Conservation (phyloP, 768 basidiomycete genomes). For the Serendipita sp. region DNA sequence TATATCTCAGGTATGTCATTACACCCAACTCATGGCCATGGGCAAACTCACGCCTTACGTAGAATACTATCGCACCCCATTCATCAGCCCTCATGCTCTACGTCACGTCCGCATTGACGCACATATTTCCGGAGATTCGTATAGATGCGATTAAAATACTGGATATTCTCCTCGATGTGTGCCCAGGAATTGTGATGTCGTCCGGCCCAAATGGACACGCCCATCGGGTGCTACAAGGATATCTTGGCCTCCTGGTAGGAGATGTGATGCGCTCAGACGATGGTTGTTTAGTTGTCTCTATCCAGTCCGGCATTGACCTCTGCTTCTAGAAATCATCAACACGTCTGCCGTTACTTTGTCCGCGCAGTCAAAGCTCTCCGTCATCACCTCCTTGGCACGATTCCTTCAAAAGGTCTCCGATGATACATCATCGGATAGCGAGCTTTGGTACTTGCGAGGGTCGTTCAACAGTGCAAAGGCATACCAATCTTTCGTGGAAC, state of each 20-base stretch:
- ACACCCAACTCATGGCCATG: slow-evolving; percentile 4
- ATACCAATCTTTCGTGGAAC: slow-evolving; percentile 37
- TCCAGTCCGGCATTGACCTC: neutral
- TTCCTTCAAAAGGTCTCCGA: slow-evolving; percentile 41
- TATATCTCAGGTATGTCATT: slow-evolving; percentile 33
- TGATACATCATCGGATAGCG: slow-evolving; percentile 12
- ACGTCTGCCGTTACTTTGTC: slow-evolving; percentile 31
- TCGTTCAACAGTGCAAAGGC: slow-evolving; percentile 35
- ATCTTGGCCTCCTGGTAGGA: slow-evolving; percentile 60
- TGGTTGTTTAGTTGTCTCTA: slow-evolving; percentile 14
- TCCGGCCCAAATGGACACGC: slow-evolving; percentile 55
- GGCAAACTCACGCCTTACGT: neutral
- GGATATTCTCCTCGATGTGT: slow-evolving; percentile 51
- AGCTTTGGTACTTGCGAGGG: slow-evolving; percentile 43
- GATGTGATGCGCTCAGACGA: slow-evolving; percentile 45
- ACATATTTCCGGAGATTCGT: slow-evolving; percentile 90
- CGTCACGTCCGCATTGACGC: slow-evolving; percentile 77
- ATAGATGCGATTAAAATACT: slow-evolving; percentile 77
- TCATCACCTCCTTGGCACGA: slow-evolving; percentile 51
- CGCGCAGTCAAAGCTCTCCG: slow-evolving; percentile 58
- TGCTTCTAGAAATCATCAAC: slow-evolving; percentile 19
- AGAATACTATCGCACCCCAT: slow-evolving; percentile 66
- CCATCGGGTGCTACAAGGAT: slow-evolving; percentile 56
- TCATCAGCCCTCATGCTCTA: slow-evolving; percentile 65
- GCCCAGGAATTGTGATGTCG: slow-evolving; percentile 49